Percentiles rank a stretch among this genome's conserved stretches.
phyloP scores from a whole-genome alignment of 371 early-diverging fungal genomes.

The Mucor irregularis region DNA sequence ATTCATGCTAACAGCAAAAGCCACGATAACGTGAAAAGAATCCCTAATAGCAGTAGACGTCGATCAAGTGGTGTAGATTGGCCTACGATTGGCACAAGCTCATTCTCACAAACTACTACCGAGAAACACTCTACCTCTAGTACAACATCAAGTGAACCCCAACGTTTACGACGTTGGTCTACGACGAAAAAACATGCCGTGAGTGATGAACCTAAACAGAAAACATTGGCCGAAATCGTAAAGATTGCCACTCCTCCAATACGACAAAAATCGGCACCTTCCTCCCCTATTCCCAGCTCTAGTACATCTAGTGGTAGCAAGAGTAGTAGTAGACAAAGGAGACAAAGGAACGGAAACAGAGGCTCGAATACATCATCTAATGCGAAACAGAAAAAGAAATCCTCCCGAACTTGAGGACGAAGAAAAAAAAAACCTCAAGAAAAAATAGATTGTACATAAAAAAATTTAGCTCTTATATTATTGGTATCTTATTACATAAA shows the following conservation, averaged over 20 bases:
- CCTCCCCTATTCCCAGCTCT: background rate
- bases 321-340: constrained; percentile 11
- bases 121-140: background rate
- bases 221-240: constrained; percentile 28
- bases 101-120: background rate
- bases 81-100: constrained; percentile 16
- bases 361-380: too few relatives aligned
- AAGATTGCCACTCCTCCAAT: constrained; percentile 12
- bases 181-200: constrained; percentile 7
- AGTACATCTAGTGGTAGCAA: constrained; percentile 6
- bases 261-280: background rate
- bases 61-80: constrained; percentile 19
- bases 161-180: constrained; percentile 23
- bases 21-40: background rate
- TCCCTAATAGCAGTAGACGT: background rate
- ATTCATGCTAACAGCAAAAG: background rate
- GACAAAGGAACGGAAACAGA: constrained; percentile 60
- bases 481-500: too few relatives aligned
- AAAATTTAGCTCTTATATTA: too few relatives aligned
- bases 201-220: constrained; percentile 8
- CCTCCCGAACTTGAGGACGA: too few relatives aligned
- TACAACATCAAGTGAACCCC: constrained; percentile 3
- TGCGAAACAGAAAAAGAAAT: too few relatives aligned
- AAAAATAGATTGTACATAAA: too few relatives aligned
- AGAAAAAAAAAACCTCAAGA: too few relatives aligned